A percentile compares a stretch with the other conserved stretches of the same genome.
These are phyloP conservation scores for Moringa oleifera DNA, from an alignment of 345 rosid genomes.

Conservation along the genomic window DNA sequence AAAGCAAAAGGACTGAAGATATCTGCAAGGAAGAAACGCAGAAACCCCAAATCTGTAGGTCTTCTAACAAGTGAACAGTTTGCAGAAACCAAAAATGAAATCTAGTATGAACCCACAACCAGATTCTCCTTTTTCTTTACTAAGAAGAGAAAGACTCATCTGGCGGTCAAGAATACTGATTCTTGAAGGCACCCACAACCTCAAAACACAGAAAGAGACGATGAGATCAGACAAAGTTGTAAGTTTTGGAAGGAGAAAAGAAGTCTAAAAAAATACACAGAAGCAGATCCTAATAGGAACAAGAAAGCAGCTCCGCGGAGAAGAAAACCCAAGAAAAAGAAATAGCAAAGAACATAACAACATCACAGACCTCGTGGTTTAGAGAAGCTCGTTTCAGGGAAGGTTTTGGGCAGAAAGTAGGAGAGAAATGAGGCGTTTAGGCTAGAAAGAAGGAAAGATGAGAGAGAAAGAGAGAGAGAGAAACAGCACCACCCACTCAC, in stretches of 20 bases:
- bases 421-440: not conserved
- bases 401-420: no score
- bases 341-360: constrained; percentile 1
- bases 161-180: no score
- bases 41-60: constrained; percentile 5
- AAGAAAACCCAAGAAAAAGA: not conserved
- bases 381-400: no score
- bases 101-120: constrained; percentile 4
- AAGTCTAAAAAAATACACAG: not conserved
- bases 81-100: constrained; percentile 5
- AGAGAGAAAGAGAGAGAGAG: constrained; percentile 10
- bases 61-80: not conserved
- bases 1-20: not conserved
- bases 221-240: not conserved
- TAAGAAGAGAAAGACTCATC: not conserved
- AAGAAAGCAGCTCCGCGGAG: not conserved
- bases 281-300: not conserved
- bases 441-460: not conserved
- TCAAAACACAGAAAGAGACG: not conserved
- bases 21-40: no score
- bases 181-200: not conserved
- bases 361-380: no score
- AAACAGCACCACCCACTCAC: constrained; percentile 61
- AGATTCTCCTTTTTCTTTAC: constrained; percentile 9
- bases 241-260: constrained; percentile 1